Conservation (phyloP, 202 grass and related monocot genomes). For the Cymbopogon flexuosus region DNA sequence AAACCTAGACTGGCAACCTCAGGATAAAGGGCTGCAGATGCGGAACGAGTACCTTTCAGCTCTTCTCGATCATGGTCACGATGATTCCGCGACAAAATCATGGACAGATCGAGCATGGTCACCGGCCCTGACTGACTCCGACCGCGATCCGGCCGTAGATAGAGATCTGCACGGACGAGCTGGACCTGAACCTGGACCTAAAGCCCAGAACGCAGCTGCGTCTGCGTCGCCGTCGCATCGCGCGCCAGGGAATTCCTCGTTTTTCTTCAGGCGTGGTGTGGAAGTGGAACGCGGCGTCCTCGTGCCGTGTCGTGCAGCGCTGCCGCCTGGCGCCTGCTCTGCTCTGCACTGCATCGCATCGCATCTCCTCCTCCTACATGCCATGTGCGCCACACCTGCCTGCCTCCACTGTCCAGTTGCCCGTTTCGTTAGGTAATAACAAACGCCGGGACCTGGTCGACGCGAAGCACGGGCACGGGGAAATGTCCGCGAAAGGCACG, state of each 20-base stretch:
- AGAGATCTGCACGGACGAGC: slow-evolving; percentile 12
- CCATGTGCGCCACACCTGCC: slow-evolving; percentile 38
- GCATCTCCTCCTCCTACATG: neutral
- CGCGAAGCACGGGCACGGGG: neutral
- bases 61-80: neutral
- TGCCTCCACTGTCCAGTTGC: neutral
- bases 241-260: neutral
- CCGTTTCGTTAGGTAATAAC: slow-evolving; percentile 2
- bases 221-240: too few species aligned
- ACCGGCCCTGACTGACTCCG: neutral
- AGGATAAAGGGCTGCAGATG: neutral
- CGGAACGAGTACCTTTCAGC: neutral
- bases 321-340: neutral
- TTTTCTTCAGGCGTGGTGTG: neutral
- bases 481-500: neutral
- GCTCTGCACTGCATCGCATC: neutral
- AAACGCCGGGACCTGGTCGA: neutral
- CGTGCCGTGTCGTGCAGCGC: neutral
- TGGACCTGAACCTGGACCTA: neutral
- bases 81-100: neutral
- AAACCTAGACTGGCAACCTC: neutral
- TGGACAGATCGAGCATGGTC: neutral
- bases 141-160: neutral
- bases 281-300: neutral
- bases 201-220: neutral